phyloP scores from a whole-genome alignment of 805 yeast species.

The Jamesozyma rosinii region DNA sequence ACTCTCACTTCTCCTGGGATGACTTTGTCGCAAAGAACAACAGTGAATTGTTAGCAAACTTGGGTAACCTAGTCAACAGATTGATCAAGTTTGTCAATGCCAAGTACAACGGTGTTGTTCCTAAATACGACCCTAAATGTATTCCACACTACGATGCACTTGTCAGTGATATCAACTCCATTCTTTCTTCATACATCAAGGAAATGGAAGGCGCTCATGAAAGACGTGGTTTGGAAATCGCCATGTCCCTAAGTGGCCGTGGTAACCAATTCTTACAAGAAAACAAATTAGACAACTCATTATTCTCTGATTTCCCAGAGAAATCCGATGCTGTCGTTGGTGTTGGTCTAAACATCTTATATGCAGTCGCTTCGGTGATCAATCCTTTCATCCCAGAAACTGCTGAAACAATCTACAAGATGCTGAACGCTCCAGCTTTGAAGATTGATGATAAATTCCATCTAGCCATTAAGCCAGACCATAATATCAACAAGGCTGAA shows the following conservation, averaged over 20 bases:
- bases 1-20: constrained; percentile 94
- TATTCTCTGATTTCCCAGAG: constrained; percentile 66
- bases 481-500: constrained; percentile 82
- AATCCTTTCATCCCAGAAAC: constrained; percentile 90
- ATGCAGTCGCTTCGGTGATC: constrained; percentile 72
- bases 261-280: constrained; percentile 96
- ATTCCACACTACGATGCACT: constrained; percentile 40
- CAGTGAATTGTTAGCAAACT: constrained; percentile 85
- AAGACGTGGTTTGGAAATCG: constrained; percentile 82
- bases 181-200: constrained; percentile 52
- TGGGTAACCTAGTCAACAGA: constrained; percentile 95
- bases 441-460: constrained; percentile 70
- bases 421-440: constrained; percentile 74
- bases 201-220: constrained; percentile 73
- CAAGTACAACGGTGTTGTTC: constrained; percentile 86
- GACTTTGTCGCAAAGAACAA: constrained; percentile 93
- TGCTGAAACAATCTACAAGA: constrained; percentile 56
- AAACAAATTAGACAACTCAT: constrained; percentile 82
- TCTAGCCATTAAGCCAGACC: constrained; percentile 64
- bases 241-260: constrained; percentile 83
- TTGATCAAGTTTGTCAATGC: constrained; percentile 81
- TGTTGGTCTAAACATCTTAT: constrained; percentile 80
- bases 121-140: constrained; percentile 45
- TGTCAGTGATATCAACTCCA: constrained; percentile 49
- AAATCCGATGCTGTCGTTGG: constrained; percentile 88